These are phyloP conservation scores for Leishmania major DNA, from an alignment of 208 protist species.

Conservation along the genomic window DNA sequence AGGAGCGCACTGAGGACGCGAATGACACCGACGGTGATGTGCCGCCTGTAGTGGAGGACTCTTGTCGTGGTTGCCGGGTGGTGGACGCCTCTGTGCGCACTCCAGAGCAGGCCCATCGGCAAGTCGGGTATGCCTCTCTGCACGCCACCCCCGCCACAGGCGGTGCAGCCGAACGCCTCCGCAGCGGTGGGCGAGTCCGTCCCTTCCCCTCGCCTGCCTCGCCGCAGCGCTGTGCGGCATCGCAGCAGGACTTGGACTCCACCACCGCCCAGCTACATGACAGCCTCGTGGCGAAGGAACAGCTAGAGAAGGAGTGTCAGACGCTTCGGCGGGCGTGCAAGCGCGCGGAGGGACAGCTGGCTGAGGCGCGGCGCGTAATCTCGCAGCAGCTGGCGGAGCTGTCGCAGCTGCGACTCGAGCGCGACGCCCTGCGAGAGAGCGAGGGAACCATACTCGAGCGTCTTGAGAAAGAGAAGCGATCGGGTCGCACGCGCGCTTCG, in stretches of 20 bases:
- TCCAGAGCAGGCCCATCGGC: not conserved
- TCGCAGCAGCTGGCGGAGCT: constrained; percentile 79
- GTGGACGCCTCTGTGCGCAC: constrained; percentile 1
- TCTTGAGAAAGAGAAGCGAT: constrained; percentile 52
- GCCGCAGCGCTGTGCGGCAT: constrained; percentile 9
- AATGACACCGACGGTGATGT: not conserved
- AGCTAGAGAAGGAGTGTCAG: constrained; percentile 66
- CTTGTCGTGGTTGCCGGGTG: not conserved
- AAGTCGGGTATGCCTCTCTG: constrained; percentile 16
- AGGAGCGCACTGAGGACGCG: not conserved
- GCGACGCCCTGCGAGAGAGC: constrained; percentile 42
- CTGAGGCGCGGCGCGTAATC: constrained; percentile 63
- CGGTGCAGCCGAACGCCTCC: not conserved
- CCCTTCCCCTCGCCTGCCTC: not conserved
- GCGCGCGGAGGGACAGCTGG: constrained; percentile 48
- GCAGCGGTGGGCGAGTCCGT: not conserved
- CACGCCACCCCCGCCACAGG: constrained; percentile 17
- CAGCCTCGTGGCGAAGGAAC: constrained; percentile 56
- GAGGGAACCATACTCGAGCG: constrained; percentile 50
- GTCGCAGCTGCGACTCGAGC: constrained; percentile 41
- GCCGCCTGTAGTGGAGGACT: not conserved
- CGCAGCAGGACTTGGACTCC: constrained; percentile 19
- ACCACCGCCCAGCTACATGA: constrained; percentile 58
- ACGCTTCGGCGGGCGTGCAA: constrained; percentile 45
- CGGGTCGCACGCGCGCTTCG: constrained; percentile 32